Conservation (phyloP, 805 yeast genomes). For the Debaryomyces castellii region DNA sequence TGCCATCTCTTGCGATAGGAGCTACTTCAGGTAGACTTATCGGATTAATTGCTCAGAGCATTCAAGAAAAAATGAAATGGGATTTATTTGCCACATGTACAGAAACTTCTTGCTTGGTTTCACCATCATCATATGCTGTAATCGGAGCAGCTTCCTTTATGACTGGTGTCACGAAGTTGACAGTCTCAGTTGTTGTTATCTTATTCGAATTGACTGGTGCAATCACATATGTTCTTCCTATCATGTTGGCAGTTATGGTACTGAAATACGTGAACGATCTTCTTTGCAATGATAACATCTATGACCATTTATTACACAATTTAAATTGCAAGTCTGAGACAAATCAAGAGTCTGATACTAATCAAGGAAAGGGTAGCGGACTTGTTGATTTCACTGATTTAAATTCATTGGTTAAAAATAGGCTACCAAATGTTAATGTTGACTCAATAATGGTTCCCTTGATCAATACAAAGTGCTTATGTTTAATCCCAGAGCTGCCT, state of each 20-base stretch:
- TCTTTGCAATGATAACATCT: slow-evolving; percentile 57
- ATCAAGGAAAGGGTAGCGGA: slow-evolving; percentile 41
- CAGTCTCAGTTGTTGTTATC: slow-evolving; percentile 77
- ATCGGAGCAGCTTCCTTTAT: slow-evolving; percentile 85
- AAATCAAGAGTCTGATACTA: slow-evolving; percentile 8
- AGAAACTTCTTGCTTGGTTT: slow-evolving; percentile 54
- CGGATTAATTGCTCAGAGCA: slow-evolving; percentile 50
- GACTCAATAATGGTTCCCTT: slow-evolving; percentile 31
- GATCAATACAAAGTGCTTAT: slow-evolving; percentile 24
- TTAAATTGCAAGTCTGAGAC: background rate
- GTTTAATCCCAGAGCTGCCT: slow-evolving; percentile 21
- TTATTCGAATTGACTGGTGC: slow-evolving; percentile 87
- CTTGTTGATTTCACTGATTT: slow-evolving; percentile 30
- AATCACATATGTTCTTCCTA: slow-evolving; percentile 76
- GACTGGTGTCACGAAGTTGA: slow-evolving; percentile 78
- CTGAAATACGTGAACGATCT: slow-evolving; percentile 73
- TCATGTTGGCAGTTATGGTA: slow-evolving; percentile 78
- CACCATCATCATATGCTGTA: slow-evolving; percentile 86
- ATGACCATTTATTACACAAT: slow-evolving; percentile 44
- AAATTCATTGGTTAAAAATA: slow-evolving; percentile 24
- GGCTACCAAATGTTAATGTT: slow-evolving; percentile 32
- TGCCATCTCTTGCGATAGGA: slow-evolving; percentile 65
- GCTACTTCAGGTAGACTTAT: slow-evolving; percentile 57
- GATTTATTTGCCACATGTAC: slow-evolving; percentile 41
- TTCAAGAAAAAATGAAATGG: slow-evolving; percentile 42